These are phyloP conservation scores for Coemansia sp. DNA, from an alignment of 192 early-diverging fungal genomes.

Conservation along the genomic window DNA sequence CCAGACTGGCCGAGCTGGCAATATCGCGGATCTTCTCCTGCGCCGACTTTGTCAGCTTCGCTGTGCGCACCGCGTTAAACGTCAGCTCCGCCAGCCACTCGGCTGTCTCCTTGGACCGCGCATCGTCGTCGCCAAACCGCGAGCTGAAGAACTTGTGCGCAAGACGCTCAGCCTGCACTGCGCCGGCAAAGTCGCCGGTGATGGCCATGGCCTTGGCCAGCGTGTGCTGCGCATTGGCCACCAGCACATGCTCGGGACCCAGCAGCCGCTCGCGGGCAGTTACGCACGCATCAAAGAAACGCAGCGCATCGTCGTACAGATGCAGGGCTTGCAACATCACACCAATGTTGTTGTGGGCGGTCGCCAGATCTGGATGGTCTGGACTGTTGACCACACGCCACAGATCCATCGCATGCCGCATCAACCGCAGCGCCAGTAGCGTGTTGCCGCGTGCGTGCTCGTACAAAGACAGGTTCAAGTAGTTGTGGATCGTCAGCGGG, in stretches of 20 bases:
- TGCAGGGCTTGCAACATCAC: slow-evolving; percentile 75
- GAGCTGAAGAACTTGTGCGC: slow-evolving; percentile 63
- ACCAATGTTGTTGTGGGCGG: slow-evolving; percentile 67
- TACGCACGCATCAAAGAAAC: slow-evolving; percentile 72
- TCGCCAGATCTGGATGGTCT: slow-evolving; percentile 81
- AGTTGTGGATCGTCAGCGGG: slow-evolving; percentile 83
- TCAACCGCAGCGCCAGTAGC: slow-evolving; percentile 65
- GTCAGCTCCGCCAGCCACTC: slow-evolving; percentile 69
- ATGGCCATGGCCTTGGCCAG: slow-evolving; percentile 75
- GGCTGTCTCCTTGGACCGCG: slow-evolving; percentile 68
- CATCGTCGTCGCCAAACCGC: slow-evolving; percentile 69
- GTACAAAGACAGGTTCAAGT: slow-evolving; percentile 87
- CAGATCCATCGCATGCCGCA: slow-evolving; percentile 79
- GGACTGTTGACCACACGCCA: slow-evolving; percentile 77
- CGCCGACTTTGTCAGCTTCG: slow-evolving; percentile 43
- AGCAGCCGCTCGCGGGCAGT: slow-evolving; percentile 66
- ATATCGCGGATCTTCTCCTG: slow-evolving; percentile 35
- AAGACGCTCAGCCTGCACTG: slow-evolving; percentile 68
- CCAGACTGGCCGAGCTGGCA: slow-evolving; percentile 22
- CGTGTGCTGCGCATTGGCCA: slow-evolving; percentile 68
- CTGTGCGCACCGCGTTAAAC: slow-evolving; percentile 57
- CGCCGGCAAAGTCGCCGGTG: slow-evolving; percentile 73
- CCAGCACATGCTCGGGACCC: slow-evolving; percentile 68
- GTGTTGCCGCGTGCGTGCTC: slow-evolving; percentile 80
- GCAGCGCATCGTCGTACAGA: slow-evolving; percentile 58